phyloP scores from a whole-genome alignment of 371 early-diverging fungal genomes.

The Rhizomucor pusillus region DNA sequence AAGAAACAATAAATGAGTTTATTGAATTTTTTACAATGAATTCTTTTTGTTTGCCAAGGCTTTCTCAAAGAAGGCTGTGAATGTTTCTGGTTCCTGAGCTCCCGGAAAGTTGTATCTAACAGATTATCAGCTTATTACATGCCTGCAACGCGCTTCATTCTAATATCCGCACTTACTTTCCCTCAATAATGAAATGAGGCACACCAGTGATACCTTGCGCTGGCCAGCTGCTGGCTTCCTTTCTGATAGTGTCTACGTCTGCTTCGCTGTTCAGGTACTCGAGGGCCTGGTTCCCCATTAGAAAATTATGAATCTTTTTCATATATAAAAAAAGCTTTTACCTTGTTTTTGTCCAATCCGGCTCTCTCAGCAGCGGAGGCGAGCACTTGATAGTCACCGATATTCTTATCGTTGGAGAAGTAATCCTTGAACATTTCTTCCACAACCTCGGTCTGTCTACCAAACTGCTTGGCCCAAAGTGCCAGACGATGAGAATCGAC shows the following conservation, averaged over 20 bases:
- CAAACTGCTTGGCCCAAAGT: slow-evolving; percentile 50
- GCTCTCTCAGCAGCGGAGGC: slow-evolving; percentile 55
- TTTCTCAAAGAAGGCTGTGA: slow-evolving; percentile 52
- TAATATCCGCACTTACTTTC: slow-evolving; percentile 39
- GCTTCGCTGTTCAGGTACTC: slow-evolving; percentile 51
- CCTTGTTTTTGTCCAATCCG: slow-evolving; percentile 53
- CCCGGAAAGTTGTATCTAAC: slow-evolving; percentile 56
- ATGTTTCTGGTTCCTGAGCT: slow-evolving; percentile 62
- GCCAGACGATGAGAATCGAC: slow-evolving; percentile 70
- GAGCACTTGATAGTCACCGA: slow-evolving; percentile 55
- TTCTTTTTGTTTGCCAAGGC: slow-evolving; percentile 35
- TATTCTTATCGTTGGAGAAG: slow-evolving; percentile 63
- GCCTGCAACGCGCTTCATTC: neutral
- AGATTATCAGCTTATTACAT: neutral
- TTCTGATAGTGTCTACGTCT: slow-evolving; percentile 41
- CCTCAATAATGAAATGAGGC: slow-evolving; percentile 61
- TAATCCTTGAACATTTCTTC: slow-evolving; percentile 64
- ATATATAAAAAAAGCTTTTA: neutral
- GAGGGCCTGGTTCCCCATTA: slow-evolving; percentile 8
- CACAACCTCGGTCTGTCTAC: slow-evolving; percentile 55
- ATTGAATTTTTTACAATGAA: no score
- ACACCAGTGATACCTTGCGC: slow-evolving; percentile 59
- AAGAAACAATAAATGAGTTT: no score
- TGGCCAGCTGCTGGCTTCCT: slow-evolving; percentile 32
- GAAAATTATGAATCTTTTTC: neutral